phyloP scores from a whole-genome alignment of 495 filamentous ascomycete species.

The Chaetomium tenue region DNA sequence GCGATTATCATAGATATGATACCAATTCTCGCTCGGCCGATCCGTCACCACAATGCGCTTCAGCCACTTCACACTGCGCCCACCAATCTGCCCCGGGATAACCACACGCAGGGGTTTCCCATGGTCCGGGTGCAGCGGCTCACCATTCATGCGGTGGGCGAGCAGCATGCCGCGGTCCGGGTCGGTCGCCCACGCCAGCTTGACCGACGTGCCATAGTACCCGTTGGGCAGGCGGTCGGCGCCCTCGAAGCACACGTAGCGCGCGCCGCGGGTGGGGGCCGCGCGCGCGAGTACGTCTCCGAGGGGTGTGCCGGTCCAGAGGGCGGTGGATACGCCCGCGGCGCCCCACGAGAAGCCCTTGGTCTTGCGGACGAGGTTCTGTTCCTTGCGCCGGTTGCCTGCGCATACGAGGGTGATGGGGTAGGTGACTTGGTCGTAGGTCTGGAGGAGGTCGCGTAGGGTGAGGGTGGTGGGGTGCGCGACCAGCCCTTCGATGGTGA shows the following conservation, averaged over 20 bases:
- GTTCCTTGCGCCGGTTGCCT: slow-evolving; percentile 91
- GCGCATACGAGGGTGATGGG: slow-evolving; percentile 92
- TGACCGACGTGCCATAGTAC: slow-evolving; percentile 84
- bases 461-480: slow-evolving; percentile 71
- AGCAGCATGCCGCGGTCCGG: slow-evolving; percentile 83
- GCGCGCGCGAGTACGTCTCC: slow-evolving; percentile 69
- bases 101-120: slow-evolving; percentile 81
- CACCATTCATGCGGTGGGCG: slow-evolving; percentile 91
- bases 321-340: slow-evolving; percentile 81
- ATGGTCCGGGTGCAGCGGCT: slow-evolving; percentile 79
- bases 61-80: slow-evolving; percentile 93
- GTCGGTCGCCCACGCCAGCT: slow-evolving; percentile 87
- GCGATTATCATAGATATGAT: slow-evolving; percentile 92
- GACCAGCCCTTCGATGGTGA: slow-evolving; percentile 83
- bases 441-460: slow-evolving; percentile 67
- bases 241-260: slow-evolving; percentile 91
- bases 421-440: slow-evolving; percentile 81
- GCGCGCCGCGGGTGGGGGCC: slow-evolving; percentile 65
- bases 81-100: slow-evolving; percentile 91
- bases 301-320: slow-evolving; percentile 85
- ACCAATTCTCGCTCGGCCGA: slow-evolving; percentile 88
- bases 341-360: slow-evolving; percentile 97
- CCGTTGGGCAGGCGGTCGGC: slow-evolving; percentile 90
- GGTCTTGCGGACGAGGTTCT: slow-evolving; percentile 86
- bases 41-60: slow-evolving; percentile 78